Base-by-base conservation (phyloP, 441 rosid genomes). In the Bruguiera hainesii region DNA sequence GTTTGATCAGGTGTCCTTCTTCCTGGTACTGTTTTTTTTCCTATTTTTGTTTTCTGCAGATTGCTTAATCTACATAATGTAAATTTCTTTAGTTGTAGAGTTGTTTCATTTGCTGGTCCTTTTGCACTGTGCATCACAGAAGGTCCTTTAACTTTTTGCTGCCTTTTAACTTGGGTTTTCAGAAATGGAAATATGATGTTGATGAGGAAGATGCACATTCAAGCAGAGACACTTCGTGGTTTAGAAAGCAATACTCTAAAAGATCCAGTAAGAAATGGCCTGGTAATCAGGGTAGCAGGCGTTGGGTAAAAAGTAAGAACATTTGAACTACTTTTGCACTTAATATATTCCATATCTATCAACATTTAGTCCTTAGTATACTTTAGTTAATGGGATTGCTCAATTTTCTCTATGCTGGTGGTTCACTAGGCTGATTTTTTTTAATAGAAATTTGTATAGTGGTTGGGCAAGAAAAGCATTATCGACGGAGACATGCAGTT, bases 261-360 rank as follows among this genome's bases (percentile, higher is more conserved):
- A 86, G 88, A 65, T 60, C 87, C 9, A 77, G 76, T 77, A 81
- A 69, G 33, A 75, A 76, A 8, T 20, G 52, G 71, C 73, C 72
- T 64, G 77, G 76, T 69, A 82, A 79, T 75, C 74, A 72, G 56
- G 78, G 85, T 66, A 60, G 71, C 48, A 74, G 70, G 30, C 71
- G 30, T 42, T 50, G 72, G 65, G 75, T 82, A 70, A 76, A 71
- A 87, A 85, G 98, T 91, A 88, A 86, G 90, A 57, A 69, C n/a
- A 55, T 31, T 53, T 68, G 18, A 65, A 29, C 20, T 29, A 29
- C 72, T 63, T 37, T 13, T 18, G 25, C 56, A 51, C 25, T 67
- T 68, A 29, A 46, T 39, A 65, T 39, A 65, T 48, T 7, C 15
- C 8, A 46, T 61, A 21, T 69, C 69, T 29, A 35, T 73, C 64